phyloP scores from a whole-genome alignment of 1,139 yeast genomes.

The Nakaseomyces bracarensis region DNA sequence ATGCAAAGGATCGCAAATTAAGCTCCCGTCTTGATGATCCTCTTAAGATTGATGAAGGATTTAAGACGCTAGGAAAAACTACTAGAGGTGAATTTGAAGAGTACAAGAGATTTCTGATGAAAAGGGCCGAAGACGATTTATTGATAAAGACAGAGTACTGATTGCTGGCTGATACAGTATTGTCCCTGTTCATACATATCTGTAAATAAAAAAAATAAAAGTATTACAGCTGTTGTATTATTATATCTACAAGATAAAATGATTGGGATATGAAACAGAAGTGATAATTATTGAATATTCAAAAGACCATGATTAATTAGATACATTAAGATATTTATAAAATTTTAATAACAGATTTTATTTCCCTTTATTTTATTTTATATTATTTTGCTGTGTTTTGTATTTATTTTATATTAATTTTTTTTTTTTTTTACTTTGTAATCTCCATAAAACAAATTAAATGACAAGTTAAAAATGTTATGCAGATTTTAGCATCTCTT shows the following conservation, averaged over 20 bases:
- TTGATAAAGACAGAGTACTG: not conserved
- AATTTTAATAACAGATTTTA: not conserved
- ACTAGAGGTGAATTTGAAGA: slow-evolving; percentile 12
- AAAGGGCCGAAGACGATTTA: not conserved
- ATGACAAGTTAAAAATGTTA: not conserved
- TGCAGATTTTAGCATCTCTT: slow-evolving; percentile 11
- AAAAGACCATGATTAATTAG: not conserved
- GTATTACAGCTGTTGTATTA: too few species aligned
- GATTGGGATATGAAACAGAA: too few species aligned
- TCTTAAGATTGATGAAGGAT: slow-evolving; percentile 3
- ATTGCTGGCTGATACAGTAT: too few species aligned
- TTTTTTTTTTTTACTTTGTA: too few species aligned
- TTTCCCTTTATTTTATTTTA: not conserved
- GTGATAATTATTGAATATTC: not conserved
- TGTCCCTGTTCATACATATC: not conserved
- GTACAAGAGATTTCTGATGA: not conserved
- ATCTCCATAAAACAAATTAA: slow-evolving; percentile 8
- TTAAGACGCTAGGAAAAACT: slow-evolving; percentile 5
- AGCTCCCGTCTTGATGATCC: not conserved
- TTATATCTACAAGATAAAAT: too few species aligned
- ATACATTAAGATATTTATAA: not conserved
- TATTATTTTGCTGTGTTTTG: slow-evolving; percentile 2
- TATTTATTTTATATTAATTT: too few species aligned
- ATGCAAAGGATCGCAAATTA: not conserved
- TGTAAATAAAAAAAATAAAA: too few species aligned